Conservation (phyloP, 139 green algal species). For the Marvania coccoides region DNA sequence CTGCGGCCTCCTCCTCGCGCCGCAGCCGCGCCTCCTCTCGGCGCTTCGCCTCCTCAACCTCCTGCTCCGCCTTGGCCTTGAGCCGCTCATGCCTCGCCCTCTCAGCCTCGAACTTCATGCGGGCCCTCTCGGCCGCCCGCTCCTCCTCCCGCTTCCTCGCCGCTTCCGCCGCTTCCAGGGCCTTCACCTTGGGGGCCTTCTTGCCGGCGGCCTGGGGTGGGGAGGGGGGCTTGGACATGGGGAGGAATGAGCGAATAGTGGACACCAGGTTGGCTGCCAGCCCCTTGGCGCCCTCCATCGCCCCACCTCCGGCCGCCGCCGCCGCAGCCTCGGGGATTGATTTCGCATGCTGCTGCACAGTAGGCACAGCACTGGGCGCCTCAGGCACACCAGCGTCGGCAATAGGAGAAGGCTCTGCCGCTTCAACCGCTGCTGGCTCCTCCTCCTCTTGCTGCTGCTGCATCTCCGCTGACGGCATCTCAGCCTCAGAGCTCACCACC, state of each 20-base stretch:
- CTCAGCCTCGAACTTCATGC: slow-evolving; percentile 38
- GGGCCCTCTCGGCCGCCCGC: slow-evolving; percentile 23
- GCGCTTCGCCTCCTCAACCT: slow-evolving; percentile 29
- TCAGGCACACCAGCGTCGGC: neutral
- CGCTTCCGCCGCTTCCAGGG: slow-evolving; percentile 54
- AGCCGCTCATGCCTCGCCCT: slow-evolving; percentile 17
- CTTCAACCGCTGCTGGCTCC: neutral
- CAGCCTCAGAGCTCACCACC: neutral
- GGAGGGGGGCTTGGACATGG: slow-evolving; percentile 21
- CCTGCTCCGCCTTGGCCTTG: slow-evolving; percentile 46
- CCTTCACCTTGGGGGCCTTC: slow-evolving; percentile 48
- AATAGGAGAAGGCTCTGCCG: neutral
- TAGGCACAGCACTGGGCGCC: too few relatives aligned
- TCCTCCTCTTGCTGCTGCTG: neutral
- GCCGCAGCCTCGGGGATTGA: neutral
- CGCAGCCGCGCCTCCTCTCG: slow-evolving; percentile 13
- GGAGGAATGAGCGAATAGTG: slow-evolving; percentile 59
- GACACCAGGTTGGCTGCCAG: slow-evolving; percentile 54
- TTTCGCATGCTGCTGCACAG: neutral
- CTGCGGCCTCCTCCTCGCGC: slow-evolving; percentile 9
- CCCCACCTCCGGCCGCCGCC: neutral
- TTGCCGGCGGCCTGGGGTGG: slow-evolving; percentile 46
- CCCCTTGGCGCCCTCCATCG: neutral
- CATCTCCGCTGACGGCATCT: too few relatives aligned
- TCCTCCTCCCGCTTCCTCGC: slow-evolving; percentile 46